A percentile compares a stretch with the other conserved stretches of the same genome.
These are phyloP conservation scores for Paecilomyces fulvus DNA, from an alignment of 2,329 filamentous ascomycete genomes.

Conservation along the genomic window DNA sequence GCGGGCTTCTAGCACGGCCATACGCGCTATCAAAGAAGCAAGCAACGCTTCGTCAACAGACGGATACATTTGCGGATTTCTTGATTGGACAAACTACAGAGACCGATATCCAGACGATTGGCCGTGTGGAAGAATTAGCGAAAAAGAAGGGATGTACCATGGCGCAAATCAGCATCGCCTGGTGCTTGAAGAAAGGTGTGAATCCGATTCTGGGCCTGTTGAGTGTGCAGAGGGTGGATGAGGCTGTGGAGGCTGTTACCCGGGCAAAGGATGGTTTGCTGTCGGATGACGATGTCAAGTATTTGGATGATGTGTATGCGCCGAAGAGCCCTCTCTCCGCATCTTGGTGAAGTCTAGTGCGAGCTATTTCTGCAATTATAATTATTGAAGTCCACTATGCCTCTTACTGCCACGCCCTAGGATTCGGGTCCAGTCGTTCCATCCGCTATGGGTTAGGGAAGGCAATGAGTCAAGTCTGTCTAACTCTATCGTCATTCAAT, in stretches of 20 bases:
- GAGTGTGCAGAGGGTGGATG: conserved; percentile 50
- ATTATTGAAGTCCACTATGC: no score
- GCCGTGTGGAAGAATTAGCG: conserved; percentile 50
- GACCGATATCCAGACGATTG: conserved; percentile 45
- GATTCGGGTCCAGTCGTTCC: no score
- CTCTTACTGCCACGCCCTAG: no score
- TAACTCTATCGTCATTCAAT: no score
- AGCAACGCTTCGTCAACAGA: conserved; percentile 34
- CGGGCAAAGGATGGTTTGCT: conserved; percentile 31
- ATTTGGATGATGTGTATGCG: conserved; percentile 54
- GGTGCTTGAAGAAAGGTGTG: conserved; percentile 47
- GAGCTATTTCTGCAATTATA: no score
- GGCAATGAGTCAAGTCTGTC: no score
- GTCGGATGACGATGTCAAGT: conserved; percentile 51
- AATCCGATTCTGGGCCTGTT: conserved; percentile 56
- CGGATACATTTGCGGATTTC: conserved; percentile 33
- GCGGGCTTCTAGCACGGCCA: conserved; percentile 40
- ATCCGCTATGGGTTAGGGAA: no score
- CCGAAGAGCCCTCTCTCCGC: conserved; percentile 31
- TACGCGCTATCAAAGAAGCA: conserved; percentile 25
- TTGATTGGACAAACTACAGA: conserved; percentile 37
- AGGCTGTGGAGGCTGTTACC: conserved; percentile 44
- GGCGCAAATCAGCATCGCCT: conserved; percentile 56
- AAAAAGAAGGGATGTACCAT: conserved; percentile 52
- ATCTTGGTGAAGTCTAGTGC: no score